Conservation (phyloP, 805 yeast species). For the Nadsonia fulvescens region DNA sequence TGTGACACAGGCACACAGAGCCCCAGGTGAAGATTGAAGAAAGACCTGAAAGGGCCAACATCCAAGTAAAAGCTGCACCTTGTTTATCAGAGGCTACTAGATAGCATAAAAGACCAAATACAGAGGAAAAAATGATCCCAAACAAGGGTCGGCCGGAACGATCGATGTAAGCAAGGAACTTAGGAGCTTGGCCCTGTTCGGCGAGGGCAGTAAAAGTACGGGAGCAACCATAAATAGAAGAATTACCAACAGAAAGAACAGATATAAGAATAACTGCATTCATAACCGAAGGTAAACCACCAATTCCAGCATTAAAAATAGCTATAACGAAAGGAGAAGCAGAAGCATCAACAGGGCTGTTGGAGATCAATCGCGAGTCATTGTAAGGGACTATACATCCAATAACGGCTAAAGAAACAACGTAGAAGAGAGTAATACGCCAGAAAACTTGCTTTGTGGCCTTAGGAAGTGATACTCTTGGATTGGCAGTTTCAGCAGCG, state of each 20-base stretch:
- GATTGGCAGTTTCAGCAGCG: constrained; percentile 57
- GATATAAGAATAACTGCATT: constrained; percentile 53
- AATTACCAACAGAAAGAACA: constrained; percentile 53
- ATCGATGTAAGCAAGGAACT: constrained; percentile 40
- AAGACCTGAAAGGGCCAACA: constrained; percentile 44
- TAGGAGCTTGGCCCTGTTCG: constrained; percentile 46
- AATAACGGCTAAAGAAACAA: constrained; percentile 32
- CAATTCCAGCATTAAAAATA: constrained; percentile 41
- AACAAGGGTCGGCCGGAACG: constrained; percentile 49
- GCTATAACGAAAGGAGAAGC: constrained; percentile 74
- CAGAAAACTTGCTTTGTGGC: constrained; percentile 70
- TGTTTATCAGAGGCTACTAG: constrained; percentile 31
- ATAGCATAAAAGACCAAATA: constrained; percentile 39
- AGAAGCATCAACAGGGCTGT: constrained; percentile 45
- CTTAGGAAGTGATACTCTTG: constrained; percentile 45
- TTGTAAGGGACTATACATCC: constrained; percentile 54
- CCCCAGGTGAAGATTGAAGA: constrained; percentile 49
- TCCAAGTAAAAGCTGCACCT: constrained; percentile 43
- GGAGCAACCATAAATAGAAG: constrained; percentile 53
- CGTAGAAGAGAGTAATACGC: constrained; percentile 56
- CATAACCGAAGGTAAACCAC: constrained; percentile 44
- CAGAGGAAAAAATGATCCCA: constrained; percentile 31
- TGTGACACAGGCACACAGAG: constrained; percentile 38
- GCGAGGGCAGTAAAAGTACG: constrained; percentile 48
- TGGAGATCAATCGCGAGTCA: constrained; percentile 32